Evolutionary conservation across 1,284 basidiomycete genomes (phyloP), one percentile per base, ranked within the genome.

Genomic region (Tylopilus sp.): DNA sequence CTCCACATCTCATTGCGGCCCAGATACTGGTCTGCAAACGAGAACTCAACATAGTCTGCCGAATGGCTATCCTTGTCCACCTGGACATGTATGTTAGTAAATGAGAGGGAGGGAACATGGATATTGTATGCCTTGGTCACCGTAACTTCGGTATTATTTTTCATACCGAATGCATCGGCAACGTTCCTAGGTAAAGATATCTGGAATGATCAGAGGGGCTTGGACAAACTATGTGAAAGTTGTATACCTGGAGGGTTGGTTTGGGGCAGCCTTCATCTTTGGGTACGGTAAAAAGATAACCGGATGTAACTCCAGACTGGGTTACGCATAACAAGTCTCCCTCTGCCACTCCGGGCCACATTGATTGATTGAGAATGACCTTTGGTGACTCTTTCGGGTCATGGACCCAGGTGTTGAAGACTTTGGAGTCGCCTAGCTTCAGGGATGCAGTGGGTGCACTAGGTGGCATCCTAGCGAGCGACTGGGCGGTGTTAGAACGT

Each of bases 1-100:
- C 89, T 77, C 88, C 92, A 96, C 91, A 95, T 94, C 59, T 96
- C 93, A 48, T 90, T 91, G 45, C 94, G 81, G 21, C 92, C 92
- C 10, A 96, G 75, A 61, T 95, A 95, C 63, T 94, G 92, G 61
- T 96, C 93, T 58, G 89, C 86, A 64, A 97, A 97, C 41, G 84
- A 82, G 46, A 97, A 78, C 61, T 97, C 94, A 44, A 96, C 77
- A 63, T 87, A 89, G 55, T 93, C 88, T 2, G 89, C 89, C 34
- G 76, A 77, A 55, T 81, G 82, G 31, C 73, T 70, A 6, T 74
- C 70, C 53, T 78, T 81, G 55, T 89, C 79, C 25, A 92, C 82
- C 89, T 92, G 51, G 25, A 46, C 10, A 41, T 41, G 44, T 18
- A 31, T 4, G 38, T 58, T 41, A 52, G 51, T 33, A 30, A 33